Conservation (phyloP, 2,329 filamentous ascomycete species). For the Aureobasidium sp. region DNA sequence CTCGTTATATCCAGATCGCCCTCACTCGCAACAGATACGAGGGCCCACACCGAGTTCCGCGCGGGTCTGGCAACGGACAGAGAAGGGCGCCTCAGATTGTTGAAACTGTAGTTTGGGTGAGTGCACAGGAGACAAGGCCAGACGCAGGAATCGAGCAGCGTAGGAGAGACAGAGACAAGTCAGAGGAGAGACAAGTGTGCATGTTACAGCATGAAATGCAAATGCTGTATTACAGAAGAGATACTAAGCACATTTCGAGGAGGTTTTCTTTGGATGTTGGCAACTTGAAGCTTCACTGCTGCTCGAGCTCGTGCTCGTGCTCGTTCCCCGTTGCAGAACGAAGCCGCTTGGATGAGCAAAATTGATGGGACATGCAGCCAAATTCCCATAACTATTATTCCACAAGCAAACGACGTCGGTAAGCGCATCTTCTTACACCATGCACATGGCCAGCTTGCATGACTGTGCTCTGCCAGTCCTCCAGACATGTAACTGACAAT, state of each 20-base stretch:
- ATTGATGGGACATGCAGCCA: neutral
- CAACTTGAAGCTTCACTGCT: neutral
- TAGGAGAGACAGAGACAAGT: neutral
- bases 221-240: neutral
- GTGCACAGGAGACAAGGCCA: neutral
- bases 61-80: neutral
- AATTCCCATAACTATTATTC: conserved; percentile 1
- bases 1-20: neutral
- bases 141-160: neutral
- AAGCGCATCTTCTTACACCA: neutral
- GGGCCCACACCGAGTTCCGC: neutral
- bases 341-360: neutral
- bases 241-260: neutral
- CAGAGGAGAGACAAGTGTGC: neutral
- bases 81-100: neutral
- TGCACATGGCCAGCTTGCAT: neutral
- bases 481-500: neutral
- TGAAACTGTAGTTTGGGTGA: neutral
- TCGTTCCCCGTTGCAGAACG: neutral
- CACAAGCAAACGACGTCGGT: conserved; percentile 10
- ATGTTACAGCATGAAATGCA: neutral
- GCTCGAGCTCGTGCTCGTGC: neutral
- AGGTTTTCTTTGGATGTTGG: neutral
- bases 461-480: neutral
- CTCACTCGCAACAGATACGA: neutral